A percentile compares a stretch with the other conserved stretches of the same genome.
Conservation (phyloP, 371 early-diverging fungal species). For the Rhizopus stolonifer region DNA sequence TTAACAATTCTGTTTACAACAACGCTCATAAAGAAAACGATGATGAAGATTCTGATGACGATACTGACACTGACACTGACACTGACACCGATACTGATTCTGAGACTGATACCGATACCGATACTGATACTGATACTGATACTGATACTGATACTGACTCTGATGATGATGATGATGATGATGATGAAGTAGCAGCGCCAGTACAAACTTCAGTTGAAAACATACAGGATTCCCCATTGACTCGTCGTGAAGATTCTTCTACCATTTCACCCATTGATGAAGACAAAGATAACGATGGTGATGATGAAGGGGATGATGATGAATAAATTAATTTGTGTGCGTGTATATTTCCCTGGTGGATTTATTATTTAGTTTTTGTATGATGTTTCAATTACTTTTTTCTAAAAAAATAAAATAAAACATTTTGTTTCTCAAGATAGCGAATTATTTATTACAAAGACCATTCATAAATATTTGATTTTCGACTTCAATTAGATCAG, state of each 20-base stretch:
- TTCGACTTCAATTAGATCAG: conserved; percentile 50
- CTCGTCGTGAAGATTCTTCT: no score
- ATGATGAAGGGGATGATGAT: conserved; percentile 13
- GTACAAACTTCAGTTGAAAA: no score
- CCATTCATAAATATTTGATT: conserved; percentile 50
- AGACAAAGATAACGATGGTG: conserved; percentile 1
- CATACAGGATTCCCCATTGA: no score
- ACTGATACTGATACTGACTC: not conserved
- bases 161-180: not conserved
- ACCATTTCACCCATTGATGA: not conserved
- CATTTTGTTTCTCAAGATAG: no score
- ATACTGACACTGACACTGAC: not conserved
- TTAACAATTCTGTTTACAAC: no score
- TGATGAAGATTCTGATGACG: conserved; percentile 1
- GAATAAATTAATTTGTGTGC: not conserved
- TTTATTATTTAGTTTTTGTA: no score
- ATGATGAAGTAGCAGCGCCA: not conserved
- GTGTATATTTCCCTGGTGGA: not conserved
- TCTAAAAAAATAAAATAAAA: no score
- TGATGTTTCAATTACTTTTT: conserved; percentile 1
- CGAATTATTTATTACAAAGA: no score
- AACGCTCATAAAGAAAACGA: not conserved
- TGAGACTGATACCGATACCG: not conserved
- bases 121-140: not conserved
- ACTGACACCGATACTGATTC: not conserved